Percentiles rank a stretch among this genome's conserved stretches.
These are phyloP conservation scores for Suillus subaureus DNA, from an alignment of 768 basidiomycete species.

Conservation along the genomic window DNA sequence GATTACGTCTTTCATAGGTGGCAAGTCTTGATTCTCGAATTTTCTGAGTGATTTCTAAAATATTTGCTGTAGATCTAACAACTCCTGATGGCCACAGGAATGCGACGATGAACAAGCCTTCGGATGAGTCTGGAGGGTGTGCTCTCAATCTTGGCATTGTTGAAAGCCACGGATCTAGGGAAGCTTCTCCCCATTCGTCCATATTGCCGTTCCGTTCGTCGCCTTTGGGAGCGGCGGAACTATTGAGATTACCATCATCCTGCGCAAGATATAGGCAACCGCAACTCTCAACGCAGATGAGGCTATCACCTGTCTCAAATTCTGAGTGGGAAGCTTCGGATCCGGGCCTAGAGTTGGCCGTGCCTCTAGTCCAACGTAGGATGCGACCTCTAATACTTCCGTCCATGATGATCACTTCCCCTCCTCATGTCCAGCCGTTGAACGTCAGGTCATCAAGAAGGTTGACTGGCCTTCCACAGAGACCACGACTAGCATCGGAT, in stretches of 20 bases:
- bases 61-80: slow-evolving; percentile 33
- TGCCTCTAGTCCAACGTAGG: neutral
- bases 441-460: slow-evolving; percentile 25
- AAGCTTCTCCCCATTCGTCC: slow-evolving; percentile 6
- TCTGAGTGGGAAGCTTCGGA: slow-evolving; percentile 7
- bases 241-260: slow-evolving; percentile 3
- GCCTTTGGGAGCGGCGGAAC: neutral
- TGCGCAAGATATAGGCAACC: slow-evolving; percentile 1
- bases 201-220: neutral
- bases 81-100: slow-evolving; percentile 25
- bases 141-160: slow-evolving; percentile 4
- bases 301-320: neutral
- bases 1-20: slow-evolving; percentile 73
- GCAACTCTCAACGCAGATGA: slow-evolving; percentile 2
- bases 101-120: slow-evolving; percentile 11
- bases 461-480: slow-evolving; percentile 23
- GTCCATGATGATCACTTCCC: slow-evolving; percentile 25
- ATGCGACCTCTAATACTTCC: slow-evolving; percentile 13
- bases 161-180: neutral
- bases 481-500: slow-evolving; percentile 25
- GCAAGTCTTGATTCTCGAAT: slow-evolving; percentile 30
- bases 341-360: neutral
- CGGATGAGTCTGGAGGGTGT: slow-evolving; percentile 11
- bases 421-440: slow-evolving; percentile 11
- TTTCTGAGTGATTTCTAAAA: slow-evolving; percentile 10